Conservation (phyloP, 768 basidiomycete genomes). For the Hydnum rufescens region DNA sequence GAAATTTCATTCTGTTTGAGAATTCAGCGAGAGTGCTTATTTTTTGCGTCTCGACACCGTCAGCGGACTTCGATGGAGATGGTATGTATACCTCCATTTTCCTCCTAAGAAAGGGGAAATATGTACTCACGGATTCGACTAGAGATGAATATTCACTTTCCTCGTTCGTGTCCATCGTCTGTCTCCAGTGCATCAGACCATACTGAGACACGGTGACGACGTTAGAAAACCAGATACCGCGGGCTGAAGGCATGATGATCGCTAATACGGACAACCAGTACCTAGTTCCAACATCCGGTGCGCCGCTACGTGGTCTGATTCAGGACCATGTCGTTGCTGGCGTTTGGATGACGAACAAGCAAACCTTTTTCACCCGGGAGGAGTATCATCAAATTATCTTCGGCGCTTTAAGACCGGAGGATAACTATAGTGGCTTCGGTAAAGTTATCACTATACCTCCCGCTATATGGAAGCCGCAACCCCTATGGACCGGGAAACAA, state of each 20-base stretch:
- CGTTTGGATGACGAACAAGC: conserved; percentile 97
- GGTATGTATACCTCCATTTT: conserved; percentile 24
- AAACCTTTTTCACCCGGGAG: conserved; percentile 85
- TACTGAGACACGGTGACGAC: neutral
- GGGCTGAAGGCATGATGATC: conserved; percentile 83
- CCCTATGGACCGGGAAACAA: conserved; percentile 97
- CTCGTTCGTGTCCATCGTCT: conserved; percentile 38
- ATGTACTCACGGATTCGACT: conserved; percentile 3
- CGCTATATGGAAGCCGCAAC: conserved; percentile 74
- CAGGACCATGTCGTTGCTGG: conserved; percentile 98
- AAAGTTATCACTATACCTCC: conserved; percentile 72
- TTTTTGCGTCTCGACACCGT: too few species aligned
- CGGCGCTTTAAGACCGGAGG: conserved; percentile 81
- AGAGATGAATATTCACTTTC: conserved; percentile 99
- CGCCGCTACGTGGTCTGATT: conserved; percentile 90
- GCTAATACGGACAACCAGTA: conserved; percentile 99
- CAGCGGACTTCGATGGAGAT: conserved; percentile 87
- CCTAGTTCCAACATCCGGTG: conserved; percentile 95
- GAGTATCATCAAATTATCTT: conserved; percentile 94
- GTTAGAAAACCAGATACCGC: conserved; percentile 81
- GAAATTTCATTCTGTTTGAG: neutral
- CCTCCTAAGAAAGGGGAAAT: too few species aligned
- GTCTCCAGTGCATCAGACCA: conserved; percentile 2
- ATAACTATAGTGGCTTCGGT: conserved; percentile 35
- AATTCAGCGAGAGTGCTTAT: too few species aligned